phyloP scores from a whole-genome alignment of 202 grass and related monocot genomes.

The Zizania palustris region DNA sequence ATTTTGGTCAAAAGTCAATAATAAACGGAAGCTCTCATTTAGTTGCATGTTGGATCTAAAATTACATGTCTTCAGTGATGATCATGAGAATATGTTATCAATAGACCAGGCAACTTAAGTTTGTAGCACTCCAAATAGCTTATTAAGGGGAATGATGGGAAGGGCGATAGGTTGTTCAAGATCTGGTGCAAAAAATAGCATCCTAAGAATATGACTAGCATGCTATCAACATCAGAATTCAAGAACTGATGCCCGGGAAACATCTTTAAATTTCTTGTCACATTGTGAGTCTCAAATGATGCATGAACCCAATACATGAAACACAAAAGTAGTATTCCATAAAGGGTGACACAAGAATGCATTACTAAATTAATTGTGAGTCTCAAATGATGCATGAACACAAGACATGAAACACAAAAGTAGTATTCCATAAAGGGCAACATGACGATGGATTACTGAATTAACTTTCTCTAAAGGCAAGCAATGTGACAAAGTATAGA shows the following conservation, averaged over 20 bases:
- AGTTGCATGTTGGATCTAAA: background rate
- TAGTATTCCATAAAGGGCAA: background rate
- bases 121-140: background rate
- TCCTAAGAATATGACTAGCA: background rate
- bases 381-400: background rate
- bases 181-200: slow-evolving; percentile 24
- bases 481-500: slow-evolving; percentile 1
- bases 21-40: slow-evolving; percentile 1
- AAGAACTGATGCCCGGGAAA: slow-evolving; percentile 6
- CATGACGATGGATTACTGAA: background rate
- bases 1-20: slow-evolving; percentile 1
- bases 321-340: background rate
- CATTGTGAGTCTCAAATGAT: background rate
- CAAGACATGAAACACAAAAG: slow-evolving; percentile 32
- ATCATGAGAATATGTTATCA: background rate
- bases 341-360: background rate
- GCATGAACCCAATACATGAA: slow-evolving; percentile 22
- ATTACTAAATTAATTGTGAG: too few species aligned
- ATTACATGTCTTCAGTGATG: background rate
- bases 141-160: background rate
- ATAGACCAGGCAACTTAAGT: background rate
- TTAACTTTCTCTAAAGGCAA: slow-evolving; percentile 15
- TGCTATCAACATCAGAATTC: background rate
- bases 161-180: background rate
- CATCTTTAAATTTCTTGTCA: background rate